These are phyloP conservation scores for Chaetoscypha palmicola DNA, from an alignment of 2,329 filamentous ascomycete genomes.

Conservation along the genomic window DNA sequence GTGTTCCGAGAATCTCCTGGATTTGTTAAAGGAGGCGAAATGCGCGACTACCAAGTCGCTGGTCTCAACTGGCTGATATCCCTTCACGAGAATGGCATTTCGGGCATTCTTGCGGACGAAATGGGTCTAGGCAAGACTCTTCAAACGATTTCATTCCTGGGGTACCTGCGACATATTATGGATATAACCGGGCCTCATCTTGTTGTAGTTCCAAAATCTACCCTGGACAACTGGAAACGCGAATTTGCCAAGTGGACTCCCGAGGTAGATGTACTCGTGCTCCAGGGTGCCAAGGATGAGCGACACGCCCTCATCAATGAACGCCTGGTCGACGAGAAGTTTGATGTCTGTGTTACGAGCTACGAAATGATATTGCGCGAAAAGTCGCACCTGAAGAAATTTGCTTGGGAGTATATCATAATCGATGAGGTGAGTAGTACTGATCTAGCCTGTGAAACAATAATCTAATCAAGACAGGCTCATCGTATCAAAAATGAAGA, in stretches of 20 bases:
- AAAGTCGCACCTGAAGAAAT: slow-evolving; percentile 91
- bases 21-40: slow-evolving; percentile 76
- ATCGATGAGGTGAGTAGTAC: slow-evolving; percentile 65
- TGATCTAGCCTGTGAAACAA: neutral
- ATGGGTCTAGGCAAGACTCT: slow-evolving; percentile 98
- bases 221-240: slow-evolving; percentile 95
- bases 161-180: slow-evolving; percentile 86
- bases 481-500: slow-evolving; percentile 99
- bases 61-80: slow-evolving; percentile 98
- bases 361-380: slow-evolving; percentile 98
- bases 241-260: slow-evolving; percentile 94
- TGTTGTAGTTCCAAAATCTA: slow-evolving; percentile 90
- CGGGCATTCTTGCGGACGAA: slow-evolving; percentile 93
- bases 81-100: slow-evolving; percentile 97
- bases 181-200: slow-evolving; percentile 88
- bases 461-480: no score
- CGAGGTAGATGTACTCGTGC: slow-evolving; percentile 85
- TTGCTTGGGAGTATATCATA: slow-evolving; percentile 99
- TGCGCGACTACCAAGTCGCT: slow-evolving; percentile 95
- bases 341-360: slow-evolving; percentile 96
- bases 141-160: slow-evolving; percentile 94
- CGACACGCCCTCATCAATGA: slow-evolving; percentile 83
- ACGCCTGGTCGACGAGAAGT: slow-evolving; percentile 85
- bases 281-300: slow-evolving; percentile 94
- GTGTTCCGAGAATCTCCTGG: slow-evolving; percentile 89